Evolutionary conservation across 139 green algal genomes (phyloP).

Genomic region (Chlorella sp.): DNA sequence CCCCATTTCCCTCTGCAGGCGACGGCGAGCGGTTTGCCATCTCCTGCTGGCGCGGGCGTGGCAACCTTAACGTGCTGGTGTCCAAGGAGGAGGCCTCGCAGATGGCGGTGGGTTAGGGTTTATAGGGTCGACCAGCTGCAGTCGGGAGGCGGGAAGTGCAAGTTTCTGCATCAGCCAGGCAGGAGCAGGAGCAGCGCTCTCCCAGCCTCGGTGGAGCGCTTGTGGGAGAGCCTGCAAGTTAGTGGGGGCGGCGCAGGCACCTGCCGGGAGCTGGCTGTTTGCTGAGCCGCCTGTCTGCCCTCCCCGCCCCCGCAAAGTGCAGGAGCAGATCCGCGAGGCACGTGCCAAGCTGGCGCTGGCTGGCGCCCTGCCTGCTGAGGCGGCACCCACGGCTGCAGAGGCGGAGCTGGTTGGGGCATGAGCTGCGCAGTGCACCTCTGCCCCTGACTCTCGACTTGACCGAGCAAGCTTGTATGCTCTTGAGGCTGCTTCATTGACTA

Average conservation of each 20-base stretch:
- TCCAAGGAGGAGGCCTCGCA: constrained; percentile 58
- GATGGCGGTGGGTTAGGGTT: too few relatives aligned
- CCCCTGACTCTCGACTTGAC: too few relatives aligned
- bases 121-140: too few relatives aligned
- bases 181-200: too few relatives aligned
- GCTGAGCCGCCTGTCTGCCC: too few relatives aligned
- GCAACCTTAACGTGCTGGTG: constrained; percentile 81
- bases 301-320: too few relatives aligned
- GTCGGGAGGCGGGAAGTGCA: too few relatives aligned
- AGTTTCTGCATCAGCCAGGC: too few relatives aligned
- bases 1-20: background rate
- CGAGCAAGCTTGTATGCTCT: background rate
- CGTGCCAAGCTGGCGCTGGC: background rate
- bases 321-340: constrained; percentile 62
- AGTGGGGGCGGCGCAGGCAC: too few relatives aligned
- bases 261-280: too few relatives aligned
- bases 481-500: background rate
- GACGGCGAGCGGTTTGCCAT: constrained; percentile 74
- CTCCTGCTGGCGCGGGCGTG: constrained; percentile 80
- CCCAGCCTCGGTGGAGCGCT: too few relatives aligned
- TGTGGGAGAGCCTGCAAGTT: too few relatives aligned
- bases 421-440: background rate
- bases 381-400: background rate
- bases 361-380: background rate
- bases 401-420: background rate